Base-by-base conservation (phyloP, 768 basidiomycete species). In the Boletellus ananiceps region DNA sequence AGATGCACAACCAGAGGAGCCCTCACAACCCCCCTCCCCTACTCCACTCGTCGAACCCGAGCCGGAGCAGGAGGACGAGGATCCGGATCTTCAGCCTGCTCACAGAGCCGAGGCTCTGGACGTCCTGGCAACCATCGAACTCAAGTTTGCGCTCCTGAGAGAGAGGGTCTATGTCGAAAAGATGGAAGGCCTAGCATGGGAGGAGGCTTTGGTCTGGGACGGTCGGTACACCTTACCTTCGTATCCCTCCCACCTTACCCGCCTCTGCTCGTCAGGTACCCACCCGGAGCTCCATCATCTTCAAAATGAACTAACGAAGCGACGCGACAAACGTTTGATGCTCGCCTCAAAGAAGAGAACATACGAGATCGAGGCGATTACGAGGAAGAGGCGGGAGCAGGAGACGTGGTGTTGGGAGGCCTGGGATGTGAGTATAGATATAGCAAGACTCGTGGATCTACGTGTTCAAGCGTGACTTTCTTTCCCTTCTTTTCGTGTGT, bases 101-200 rank as follows among this genome's bases (percentile, higher is more conserved):
- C 87, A 90, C 64, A 78, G 90, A 18, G 84, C 84, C 4, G 93
- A 95, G 60, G 93, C 93, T 0, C 77, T 98, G 49, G 92, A 93
- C 50, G 85, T 86, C 0, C 72, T 97, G 7, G 86, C 94, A 3
- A 78, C 75, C 39, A 94, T 99, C 57, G 95, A 99, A 63, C 81
- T 97, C 69, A 91, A 89, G 61, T 96, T 93, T 67, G 93, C 94
- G 0, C 69, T 87, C 29, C 67, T 97, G 48, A 72, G 95, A 40
- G 93, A 97, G 64, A 75, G 82, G 43, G 74, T 97, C 14, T 97
- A 94, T 65, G 76, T 97, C 16, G 95, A 98, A 70, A 88, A 93
- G 65, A 93, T 97, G 91, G 88, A 93, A 35, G 82, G 81, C 4
- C 71, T 95, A 8, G 86, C 88, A 31, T 86, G 84, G 81, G 95